These are phyloP conservation scores for Lepraria neglecta DNA, from an alignment of 495 filamentous ascomycete genomes.

Conservation along the genomic window DNA sequence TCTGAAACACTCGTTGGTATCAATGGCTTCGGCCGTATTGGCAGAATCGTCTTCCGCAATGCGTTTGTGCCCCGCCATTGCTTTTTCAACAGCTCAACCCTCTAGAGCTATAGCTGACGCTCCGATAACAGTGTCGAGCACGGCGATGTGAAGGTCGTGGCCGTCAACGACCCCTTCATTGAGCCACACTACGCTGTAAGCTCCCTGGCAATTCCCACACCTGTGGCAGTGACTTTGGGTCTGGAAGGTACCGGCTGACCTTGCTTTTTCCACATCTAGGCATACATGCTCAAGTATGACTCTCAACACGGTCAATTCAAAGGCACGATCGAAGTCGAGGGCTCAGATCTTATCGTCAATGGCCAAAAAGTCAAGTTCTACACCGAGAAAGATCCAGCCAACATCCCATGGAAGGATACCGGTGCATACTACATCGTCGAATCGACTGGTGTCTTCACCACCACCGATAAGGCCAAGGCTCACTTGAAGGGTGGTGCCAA, in stretches of 20 bases:
- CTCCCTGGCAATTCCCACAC: slow-evolving; percentile 25
- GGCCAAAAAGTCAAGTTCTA: slow-evolving; percentile 97
- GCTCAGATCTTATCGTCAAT: slow-evolving; percentile 77
- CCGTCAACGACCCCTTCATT: slow-evolving; percentile 99
- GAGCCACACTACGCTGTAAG: slow-evolving; percentile 95
- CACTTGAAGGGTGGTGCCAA: slow-evolving; percentile 99
- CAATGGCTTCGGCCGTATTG: slow-evolving; percentile 99
- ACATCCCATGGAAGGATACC: slow-evolving; percentile 85
- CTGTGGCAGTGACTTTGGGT: slow-evolving; percentile 1
- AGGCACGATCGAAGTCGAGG: slow-evolving; percentile 70
- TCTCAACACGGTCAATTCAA: slow-evolving; percentile 95
- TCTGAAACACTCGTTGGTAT: slow-evolving; percentile 59
- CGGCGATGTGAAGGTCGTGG: slow-evolving; percentile 78
- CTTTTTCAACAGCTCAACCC: slow-evolving; percentile 23
- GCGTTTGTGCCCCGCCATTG: slow-evolving; percentile 50
- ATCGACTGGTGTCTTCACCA: slow-evolving; percentile 99
- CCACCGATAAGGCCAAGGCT: slow-evolving; percentile 85
- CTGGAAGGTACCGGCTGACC: slow-evolving; percentile 1
- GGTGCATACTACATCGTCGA: slow-evolving; percentile 95
- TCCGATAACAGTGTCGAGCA: slow-evolving; percentile 67
- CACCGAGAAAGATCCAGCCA: slow-evolving; percentile 81
- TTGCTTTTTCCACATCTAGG: slow-evolving; percentile 42
- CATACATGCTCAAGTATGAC: slow-evolving; percentile 99
- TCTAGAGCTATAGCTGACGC: slow-evolving; percentile 21
- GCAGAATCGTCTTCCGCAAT: slow-evolving; percentile 88